Evolutionary conservation across 2,329 filamentous ascomycete genomes (phyloP).

Genomic region (Fonsecaea erecta): DNA sequence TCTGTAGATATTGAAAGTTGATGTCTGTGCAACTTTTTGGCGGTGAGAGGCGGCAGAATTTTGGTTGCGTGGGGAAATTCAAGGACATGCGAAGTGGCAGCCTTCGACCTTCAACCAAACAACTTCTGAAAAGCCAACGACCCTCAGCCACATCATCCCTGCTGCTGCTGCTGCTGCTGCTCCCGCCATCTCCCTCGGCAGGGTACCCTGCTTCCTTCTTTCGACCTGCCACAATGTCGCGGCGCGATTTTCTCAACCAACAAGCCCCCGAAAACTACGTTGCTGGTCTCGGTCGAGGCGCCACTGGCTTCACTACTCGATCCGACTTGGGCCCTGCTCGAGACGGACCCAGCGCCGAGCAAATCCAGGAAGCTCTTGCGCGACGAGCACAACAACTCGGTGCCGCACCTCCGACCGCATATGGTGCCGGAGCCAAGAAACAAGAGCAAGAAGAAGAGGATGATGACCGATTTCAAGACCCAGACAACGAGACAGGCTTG

Average conservation of each 20-base stretch:
- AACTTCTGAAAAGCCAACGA: background rate
- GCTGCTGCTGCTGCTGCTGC: background rate
- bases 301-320: slow-evolving; percentile 95
- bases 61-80: slow-evolving; percentile 12
- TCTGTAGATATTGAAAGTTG: background rate
- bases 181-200: background rate
- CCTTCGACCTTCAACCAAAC: background rate
- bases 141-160: background rate
- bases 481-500: slow-evolving; percentile 93
- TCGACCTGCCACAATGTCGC: slow-evolving; percentile 56
- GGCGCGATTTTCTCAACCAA: slow-evolving; percentile 87
- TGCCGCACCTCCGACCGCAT: slow-evolving; percentile 71
- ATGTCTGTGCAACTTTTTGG: slow-evolving; percentile 22
- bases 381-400: slow-evolving; percentile 87
- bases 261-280: slow-evolving; percentile 87
- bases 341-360: slow-evolving; percentile 94
- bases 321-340: slow-evolving; percentile 94
- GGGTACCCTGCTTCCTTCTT: background rate
- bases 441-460: slow-evolving; percentile 71
- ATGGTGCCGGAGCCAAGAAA: slow-evolving; percentile 66
- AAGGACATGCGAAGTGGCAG: background rate
- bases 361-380: slow-evolving; percentile 96
- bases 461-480: slow-evolving; percentile 86
- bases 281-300: slow-evolving; percentile 94
- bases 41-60: slow-evolving; percentile 27